Conservation (phyloP, 805 yeast species). For the Yamadazyma takamatsuzukensis region DNA sequence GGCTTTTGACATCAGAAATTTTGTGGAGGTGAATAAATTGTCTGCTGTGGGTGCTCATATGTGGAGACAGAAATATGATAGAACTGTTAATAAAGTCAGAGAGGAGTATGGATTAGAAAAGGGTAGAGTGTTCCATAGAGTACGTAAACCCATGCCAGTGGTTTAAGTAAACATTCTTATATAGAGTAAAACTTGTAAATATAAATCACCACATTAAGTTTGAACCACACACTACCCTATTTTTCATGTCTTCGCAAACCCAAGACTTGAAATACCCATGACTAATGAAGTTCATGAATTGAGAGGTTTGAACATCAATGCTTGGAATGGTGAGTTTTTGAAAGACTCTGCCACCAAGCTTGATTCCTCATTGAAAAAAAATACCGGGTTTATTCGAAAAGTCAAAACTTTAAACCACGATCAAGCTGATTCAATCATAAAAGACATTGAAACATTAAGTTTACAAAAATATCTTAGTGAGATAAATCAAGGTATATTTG, state of each 20-base stretch:
- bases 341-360: constrained; percentile 28
- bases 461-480: constrained; percentile 76
- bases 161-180: neutral
- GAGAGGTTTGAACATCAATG: constrained; percentile 39
- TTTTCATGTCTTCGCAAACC: too few species aligned
- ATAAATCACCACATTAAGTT: too few species aligned
- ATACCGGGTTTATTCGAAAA: constrained; percentile 74
- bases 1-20: constrained; percentile 74
- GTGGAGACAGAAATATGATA: constrained; percentile 85
- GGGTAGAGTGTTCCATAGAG: constrained; percentile 73
- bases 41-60: constrained; percentile 87
- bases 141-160: constrained; percentile 38
- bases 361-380: constrained; percentile 79
- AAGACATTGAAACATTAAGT: constrained; percentile 60
- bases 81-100: constrained; percentile 66
- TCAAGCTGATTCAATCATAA: constrained; percentile 41
- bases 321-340: constrained; percentile 49
- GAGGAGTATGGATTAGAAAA: constrained; percentile 64
- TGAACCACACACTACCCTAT: too few species aligned
- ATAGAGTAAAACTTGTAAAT: too few species aligned
- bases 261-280: neutral
- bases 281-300: neutral
- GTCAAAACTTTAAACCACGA: constrained; percentile 57
- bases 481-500: constrained; percentile 56
- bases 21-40: constrained; percentile 53